Percentiles rank a stretch among this genome's conserved stretches.
Evolutionary conservation across 1,284 basidiomycete species (phyloP).

Genomic region (Exsudoporus floridanus): DNA sequence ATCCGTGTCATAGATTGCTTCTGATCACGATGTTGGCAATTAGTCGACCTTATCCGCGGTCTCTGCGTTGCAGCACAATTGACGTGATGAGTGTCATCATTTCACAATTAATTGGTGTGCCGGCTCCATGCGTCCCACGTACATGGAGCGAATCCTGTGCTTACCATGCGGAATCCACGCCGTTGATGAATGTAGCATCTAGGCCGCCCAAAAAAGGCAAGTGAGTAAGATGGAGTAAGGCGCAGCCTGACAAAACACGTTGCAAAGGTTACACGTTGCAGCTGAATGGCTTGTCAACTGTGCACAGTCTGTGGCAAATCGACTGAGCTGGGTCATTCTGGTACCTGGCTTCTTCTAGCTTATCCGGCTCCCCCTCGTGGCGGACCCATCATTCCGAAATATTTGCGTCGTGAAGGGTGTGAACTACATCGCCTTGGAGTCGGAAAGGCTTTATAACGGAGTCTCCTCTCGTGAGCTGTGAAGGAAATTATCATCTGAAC

Average conservation of each 20-base stretch:
- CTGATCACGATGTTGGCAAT: slow-evolving; percentile 16
- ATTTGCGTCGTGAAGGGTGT: slow-evolving; percentile 16
- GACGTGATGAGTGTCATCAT: slow-evolving; percentile 4
- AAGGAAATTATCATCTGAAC: slow-evolving; percentile 15
- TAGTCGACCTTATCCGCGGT: slow-evolving; percentile 17
- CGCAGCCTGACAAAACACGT: slow-evolving; percentile 28
- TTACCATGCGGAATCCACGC: slow-evolving; percentile 30
- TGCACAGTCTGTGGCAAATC: slow-evolving; percentile 2
- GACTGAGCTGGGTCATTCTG: slow-evolving; percentile 12
- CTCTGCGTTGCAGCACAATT: slow-evolving; percentile 10
- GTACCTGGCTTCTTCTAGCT: slow-evolving; percentile 5
- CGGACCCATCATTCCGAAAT: slow-evolving; percentile 12
- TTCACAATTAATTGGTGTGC: background rate
- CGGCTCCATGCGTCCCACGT: background rate
- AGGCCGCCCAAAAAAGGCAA: slow-evolving; percentile 29
- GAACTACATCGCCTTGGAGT: slow-evolving; percentile 30
- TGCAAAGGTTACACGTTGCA: slow-evolving; percentile 24
- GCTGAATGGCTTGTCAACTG: slow-evolving; percentile 15
- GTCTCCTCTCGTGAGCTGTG: slow-evolving; percentile 12
- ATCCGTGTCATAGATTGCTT: slow-evolving; percentile 12
- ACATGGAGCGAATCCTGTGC: slow-evolving; percentile 11
- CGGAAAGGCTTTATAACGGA: slow-evolving; percentile 28
- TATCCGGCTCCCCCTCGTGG: slow-evolving; percentile 22
- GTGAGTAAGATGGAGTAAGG: slow-evolving; percentile 26
- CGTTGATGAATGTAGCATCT: slow-evolving; percentile 13